Evolutionary conservation across 352 stramenopile species (phyloP), one percentile per base, ranked within the genome.

Genomic region (Phytophthora crassamura): DNA sequence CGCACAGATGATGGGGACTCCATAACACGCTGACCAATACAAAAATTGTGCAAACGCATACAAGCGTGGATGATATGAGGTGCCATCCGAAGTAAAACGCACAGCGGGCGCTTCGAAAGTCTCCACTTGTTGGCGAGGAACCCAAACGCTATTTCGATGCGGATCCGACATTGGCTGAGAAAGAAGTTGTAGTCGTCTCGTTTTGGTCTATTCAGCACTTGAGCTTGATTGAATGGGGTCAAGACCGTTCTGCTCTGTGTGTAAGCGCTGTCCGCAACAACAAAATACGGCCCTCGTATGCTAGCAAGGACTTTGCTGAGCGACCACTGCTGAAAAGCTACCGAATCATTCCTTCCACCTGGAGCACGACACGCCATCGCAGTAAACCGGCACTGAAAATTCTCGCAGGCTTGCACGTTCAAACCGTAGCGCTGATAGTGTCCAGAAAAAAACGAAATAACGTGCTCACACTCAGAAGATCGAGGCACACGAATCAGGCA

Each of bases 11-110:
- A 9, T 5, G 9, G 15, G 20, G 20, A 43, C 20, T 43, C 38
- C 10, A 43, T 16, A 9, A 16, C 10, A n/a, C 20, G 38, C 14
- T 43, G 38, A 43, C 4, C 38, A 43, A 43, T 43, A 4, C 38
- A 43, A 16, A 43, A 43, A 43, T 43, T 43, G 38, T 43, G 38
- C 6, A 43, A 16, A n/a, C 38, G 38, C 38, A 43, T 43, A 25
- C 38, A 43, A n/a, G 38, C 15, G 20, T 43, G 38, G 15, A 43
- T 43, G 15, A 43, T 11, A 4, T n/a, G 38, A 18, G 22, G 9
- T 16, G 15, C 38, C n/a, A 18, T 43, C 20, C 10, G 15, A 11
- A 43, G 38, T n/a, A 12, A 16, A 16, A 43, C 38, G 20, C 38
- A 43, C 6, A 43, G 15, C 38, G 38, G 38, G n/a, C 15, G 10